Evolutionary conservation across 2,329 filamentous ascomycete genomes (phyloP).

Genomic region (Pseudogymnoascus sp.): DNA sequence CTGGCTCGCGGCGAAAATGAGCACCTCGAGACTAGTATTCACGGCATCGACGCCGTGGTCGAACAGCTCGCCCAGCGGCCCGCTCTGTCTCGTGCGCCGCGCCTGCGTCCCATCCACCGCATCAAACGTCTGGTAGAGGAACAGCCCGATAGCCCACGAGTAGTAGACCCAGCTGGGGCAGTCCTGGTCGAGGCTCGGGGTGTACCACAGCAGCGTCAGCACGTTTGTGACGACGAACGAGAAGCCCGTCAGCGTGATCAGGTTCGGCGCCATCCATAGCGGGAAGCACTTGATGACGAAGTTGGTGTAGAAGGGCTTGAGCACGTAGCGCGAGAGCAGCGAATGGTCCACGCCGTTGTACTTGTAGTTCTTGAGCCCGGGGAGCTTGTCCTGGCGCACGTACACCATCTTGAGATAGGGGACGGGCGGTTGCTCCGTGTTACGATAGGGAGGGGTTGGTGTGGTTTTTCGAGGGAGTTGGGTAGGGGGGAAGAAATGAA

Average conservation of each 20-base stretch:
- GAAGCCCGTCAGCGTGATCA: slow-evolving; percentile 88
- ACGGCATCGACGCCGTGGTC: slow-evolving; percentile 96
- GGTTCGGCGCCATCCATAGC: slow-evolving; percentile 82
- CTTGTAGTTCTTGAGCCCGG: slow-evolving; percentile 87
- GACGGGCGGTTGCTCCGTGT: background rate
- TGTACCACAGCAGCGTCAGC: slow-evolving; percentile 90
- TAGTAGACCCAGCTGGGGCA: slow-evolving; percentile 94
- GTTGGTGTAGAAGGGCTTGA: slow-evolving; percentile 97
- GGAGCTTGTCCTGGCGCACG: slow-evolving; percentile 83
- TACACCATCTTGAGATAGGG: slow-evolving; percentile 64
- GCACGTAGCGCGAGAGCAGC: slow-evolving; percentile 78
- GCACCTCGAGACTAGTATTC: slow-evolving; percentile 88
- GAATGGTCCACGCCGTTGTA: slow-evolving; percentile 90
- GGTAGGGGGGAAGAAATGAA: background rate
- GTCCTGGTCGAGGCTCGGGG: slow-evolving; percentile 85
- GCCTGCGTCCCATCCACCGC: slow-evolving; percentile 92
- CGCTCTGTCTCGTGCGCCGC: slow-evolving; percentile 84
- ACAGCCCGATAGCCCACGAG: slow-evolving; percentile 80
- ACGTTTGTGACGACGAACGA: slow-evolving; percentile 83
- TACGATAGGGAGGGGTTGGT: background rate
- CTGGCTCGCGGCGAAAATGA: slow-evolving; percentile 86
- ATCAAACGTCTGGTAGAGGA: slow-evolving; percentile 97
- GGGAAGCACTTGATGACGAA: slow-evolving; percentile 92
- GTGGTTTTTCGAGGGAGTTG: background rate
- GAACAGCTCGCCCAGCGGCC: slow-evolving; percentile 90